These are phyloP conservation scores for Cordyceps farinosa DNA, from an alignment of 2,329 filamentous ascomycete genomes.

Conservation along the genomic window DNA sequence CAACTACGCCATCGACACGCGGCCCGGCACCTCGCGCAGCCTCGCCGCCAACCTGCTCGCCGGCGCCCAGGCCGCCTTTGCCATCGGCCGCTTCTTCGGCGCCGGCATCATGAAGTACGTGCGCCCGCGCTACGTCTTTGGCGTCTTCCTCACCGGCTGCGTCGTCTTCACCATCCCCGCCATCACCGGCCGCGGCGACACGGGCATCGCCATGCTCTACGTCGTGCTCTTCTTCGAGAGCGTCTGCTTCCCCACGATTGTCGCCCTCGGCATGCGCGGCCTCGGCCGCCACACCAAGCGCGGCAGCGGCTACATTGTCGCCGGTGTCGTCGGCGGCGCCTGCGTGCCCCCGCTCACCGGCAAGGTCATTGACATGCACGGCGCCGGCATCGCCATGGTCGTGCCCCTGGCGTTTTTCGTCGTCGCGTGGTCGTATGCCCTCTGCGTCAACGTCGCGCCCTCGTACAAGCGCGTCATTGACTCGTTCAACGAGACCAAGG, in stretches of 20 bases:
- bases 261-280: conserved; percentile 72
- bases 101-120: conserved; percentile 63
- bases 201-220: conserved; percentile 60
- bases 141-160: conserved; percentile 60
- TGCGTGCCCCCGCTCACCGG: conserved; percentile 70
- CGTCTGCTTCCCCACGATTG: conserved; percentile 77
- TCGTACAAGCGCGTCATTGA: conserved; percentile 62
- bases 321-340: conserved; percentile 69
- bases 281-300: conserved; percentile 74
- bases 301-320: conserved; percentile 66
- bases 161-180: conserved; percentile 59
- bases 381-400: conserved; percentile 61
- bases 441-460: conserved; percentile 64
- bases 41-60: conserved; percentile 65
- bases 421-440: conserved; percentile 52
- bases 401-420: conserved; percentile 62
- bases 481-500: conserved; percentile 44
- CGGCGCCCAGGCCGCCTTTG: conserved; percentile 70
- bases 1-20: conserved; percentile 65
- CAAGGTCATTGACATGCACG: conserved; percentile 59
- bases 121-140: conserved; percentile 64
- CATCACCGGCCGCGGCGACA: conserved; percentile 44
- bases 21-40: conserved; percentile 46
- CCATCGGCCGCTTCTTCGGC: conserved; percentile 68
- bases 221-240: conserved; percentile 74